These are phyloP conservation scores for Luffa aegyptiaca DNA, from an alignment of 306 rosid species.

Conservation along the genomic window DNA sequence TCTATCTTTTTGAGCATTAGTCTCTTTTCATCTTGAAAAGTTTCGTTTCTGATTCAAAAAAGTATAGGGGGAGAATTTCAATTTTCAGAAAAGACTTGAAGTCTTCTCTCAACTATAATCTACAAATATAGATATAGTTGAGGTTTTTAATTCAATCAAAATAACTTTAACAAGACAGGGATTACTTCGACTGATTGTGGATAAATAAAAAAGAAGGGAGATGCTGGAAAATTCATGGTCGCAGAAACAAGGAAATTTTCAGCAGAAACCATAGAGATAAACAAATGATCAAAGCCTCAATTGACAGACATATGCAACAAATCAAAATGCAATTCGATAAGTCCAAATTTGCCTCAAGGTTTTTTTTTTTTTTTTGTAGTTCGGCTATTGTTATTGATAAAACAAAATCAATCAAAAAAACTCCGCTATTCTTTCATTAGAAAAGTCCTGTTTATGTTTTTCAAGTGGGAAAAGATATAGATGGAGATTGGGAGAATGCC, in stretches of 20 bases:
- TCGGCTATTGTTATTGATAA: no score
- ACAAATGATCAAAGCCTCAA: background rate
- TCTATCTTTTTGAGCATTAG: no score
- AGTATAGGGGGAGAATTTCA: no score
- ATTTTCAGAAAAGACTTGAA: background rate
- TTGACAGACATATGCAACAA: background rate
- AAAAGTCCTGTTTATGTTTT: background rate
- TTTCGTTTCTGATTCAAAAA: no score
- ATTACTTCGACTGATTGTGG: background rate
- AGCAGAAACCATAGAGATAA: background rate
- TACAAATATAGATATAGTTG: no score
- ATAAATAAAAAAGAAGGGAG: background rate
- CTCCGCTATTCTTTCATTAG: background rate
- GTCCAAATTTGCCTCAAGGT: background rate
- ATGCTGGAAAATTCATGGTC: background rate
- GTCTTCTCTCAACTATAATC: background rate
- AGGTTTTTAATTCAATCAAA: no score
- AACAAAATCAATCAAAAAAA: no score
- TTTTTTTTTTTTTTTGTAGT: no score
- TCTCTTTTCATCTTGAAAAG: no score
- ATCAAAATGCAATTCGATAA: background rate
- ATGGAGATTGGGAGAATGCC: background rate
- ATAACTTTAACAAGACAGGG: background rate
- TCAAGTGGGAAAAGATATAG: background rate
- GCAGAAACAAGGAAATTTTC: no score